These are phyloP conservation scores for Leccinellum luteum DNA, from an alignment of 768 basidiomycete species.

Conservation along the genomic window DNA sequence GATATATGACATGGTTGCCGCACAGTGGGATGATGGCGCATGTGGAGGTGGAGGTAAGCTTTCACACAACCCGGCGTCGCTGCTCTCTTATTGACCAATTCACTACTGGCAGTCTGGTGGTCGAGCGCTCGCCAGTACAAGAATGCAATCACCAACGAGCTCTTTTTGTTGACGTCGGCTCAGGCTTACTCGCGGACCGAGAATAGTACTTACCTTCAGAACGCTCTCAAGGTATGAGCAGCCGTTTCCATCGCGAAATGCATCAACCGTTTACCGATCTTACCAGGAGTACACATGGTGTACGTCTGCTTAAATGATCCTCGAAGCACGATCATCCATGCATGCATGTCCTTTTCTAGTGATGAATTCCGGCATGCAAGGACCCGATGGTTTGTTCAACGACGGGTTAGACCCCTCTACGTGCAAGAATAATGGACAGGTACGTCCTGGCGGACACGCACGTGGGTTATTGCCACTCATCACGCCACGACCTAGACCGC, in stretches of 20 bases:
- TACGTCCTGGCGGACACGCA: neutral
- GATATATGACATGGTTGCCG: no score
- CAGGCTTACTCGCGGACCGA: constrained; percentile 39
- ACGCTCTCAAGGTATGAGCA: no score
- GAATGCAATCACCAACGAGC: constrained; percentile 60
- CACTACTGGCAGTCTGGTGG: constrained; percentile 52
- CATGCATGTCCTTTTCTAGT: constrained; percentile 15
- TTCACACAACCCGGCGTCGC: neutral
- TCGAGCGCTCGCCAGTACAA: constrained; percentile 53
- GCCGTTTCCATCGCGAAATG: no score
- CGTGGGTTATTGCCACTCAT: neutral
- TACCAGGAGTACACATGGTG: constrained; percentile 31
- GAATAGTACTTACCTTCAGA: constrained; percentile 41
- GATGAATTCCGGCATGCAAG: constrained; percentile 28
- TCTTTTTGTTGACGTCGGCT: constrained; percentile 52
- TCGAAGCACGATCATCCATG: neutral
- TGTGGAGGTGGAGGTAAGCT: constrained; percentile 48
- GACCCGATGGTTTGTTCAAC: constrained; percentile 30
- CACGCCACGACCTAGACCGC: constrained; percentile 38
- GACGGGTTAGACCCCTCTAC: constrained; percentile 24
- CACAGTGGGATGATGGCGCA: no score
- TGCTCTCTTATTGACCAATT: neutral
- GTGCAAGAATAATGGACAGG: constrained; percentile 29
- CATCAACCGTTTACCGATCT: no score
- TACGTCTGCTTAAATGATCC: no score